Conservation (phyloP, 169 alveolate genomes). For the Plasmodium gonderi region DNA sequence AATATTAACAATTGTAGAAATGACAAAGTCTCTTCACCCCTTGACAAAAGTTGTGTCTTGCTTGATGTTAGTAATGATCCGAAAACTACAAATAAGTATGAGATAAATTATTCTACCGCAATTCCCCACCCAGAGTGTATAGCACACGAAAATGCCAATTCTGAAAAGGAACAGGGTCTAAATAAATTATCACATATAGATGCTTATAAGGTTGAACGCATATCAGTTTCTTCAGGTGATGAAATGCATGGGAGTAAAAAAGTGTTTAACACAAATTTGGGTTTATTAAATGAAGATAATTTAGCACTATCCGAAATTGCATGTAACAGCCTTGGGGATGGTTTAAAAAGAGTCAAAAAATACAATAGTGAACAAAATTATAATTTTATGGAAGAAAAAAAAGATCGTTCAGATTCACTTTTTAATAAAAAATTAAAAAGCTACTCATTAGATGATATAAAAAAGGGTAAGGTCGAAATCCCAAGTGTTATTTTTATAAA, state of each 20-base stretch:
- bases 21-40: background rate
- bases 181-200: background rate
- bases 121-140: background rate
- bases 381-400: background rate
- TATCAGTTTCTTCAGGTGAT: background rate
- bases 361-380: background rate
- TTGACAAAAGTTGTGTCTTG: background rate
- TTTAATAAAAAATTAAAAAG: conserved; percentile 24
- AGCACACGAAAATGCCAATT: background rate
- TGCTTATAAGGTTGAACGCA: background rate
- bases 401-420: background rate
- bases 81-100: background rate
- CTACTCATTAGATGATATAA: conserved; percentile 66
- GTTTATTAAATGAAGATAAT: background rate
- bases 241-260: background rate
- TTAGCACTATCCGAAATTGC: background rate
- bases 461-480: conserved; percentile 37
- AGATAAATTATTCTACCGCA: background rate
- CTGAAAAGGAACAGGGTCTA: background rate
- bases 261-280: background rate
- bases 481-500: conserved; percentile 44
- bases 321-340: background rate
- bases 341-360: background rate
- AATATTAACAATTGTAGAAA: background rate
- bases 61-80: background rate